A percentile compares a stretch with the other conserved stretches of the same genome.
Evolutionary conservation across 768 basidiomycete species (phyloP).

Genomic region (Xerocomellus amylosporus): DNA sequence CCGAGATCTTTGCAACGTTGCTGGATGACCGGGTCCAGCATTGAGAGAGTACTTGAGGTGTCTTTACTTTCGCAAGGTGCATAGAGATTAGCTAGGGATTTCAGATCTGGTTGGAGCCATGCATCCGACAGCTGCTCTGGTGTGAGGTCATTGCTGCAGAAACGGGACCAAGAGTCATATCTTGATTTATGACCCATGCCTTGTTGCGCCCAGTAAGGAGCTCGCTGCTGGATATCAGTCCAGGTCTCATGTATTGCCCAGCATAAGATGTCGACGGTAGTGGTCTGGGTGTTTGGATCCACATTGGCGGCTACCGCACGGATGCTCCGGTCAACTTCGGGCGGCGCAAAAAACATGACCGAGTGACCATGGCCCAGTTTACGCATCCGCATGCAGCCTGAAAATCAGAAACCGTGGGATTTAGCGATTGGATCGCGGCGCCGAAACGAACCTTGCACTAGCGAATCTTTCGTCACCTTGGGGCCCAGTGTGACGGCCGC

Average conservation of each 20-base stretch:
- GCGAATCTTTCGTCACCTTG: conserved; percentile 35
- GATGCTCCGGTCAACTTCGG: conserved; percentile 37
- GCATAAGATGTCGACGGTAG: conserved; percentile 33
- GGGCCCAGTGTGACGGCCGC: conserved; percentile 37
- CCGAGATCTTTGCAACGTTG: conserved; percentile 14
- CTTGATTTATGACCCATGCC: conserved; percentile 9
- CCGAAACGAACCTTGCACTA: conserved; percentile 29
- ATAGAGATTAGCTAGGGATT: conserved; percentile 37
- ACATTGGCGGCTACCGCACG: conserved; percentile 20
- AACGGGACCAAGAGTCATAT: conserved; percentile 12
- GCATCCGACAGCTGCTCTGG: background rate
- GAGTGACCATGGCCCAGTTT: conserved; percentile 45
- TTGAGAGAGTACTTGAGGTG: background rate
- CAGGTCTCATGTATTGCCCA: conserved; percentile 47
- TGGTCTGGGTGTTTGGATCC: background rate
- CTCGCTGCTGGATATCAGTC: too few relatives aligned
- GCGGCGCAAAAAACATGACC: conserved; percentile 43
- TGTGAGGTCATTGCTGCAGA: background rate
- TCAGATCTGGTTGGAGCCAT: conserved; percentile 26
- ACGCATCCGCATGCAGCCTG: conserved; percentile 53
- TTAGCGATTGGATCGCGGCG: background rate
- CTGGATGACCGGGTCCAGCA: background rate
- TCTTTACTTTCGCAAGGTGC: background rate
- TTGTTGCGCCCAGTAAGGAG: conserved; percentile 21
- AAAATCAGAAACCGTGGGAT: background rate